Percentiles rank a stretch among this genome's conserved stretches.
Evolutionary conservation across 768 basidiomycete genomes (phyloP).

Genomic region (Boletus reticuloceps): DNA sequence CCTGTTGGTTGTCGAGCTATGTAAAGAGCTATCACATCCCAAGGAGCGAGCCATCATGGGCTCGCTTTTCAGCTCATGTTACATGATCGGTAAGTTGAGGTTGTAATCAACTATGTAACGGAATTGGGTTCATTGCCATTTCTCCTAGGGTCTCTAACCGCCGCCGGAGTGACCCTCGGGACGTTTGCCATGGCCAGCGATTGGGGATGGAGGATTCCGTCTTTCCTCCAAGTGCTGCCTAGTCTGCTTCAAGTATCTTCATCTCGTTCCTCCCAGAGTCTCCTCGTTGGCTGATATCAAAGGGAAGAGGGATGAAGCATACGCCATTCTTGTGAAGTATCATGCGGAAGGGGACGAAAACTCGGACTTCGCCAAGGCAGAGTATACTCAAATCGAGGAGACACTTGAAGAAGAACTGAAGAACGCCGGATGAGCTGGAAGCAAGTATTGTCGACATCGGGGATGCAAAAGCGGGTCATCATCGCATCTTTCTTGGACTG

Average conservation of each 20-base stretch:
- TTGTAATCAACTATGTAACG: not conserved
- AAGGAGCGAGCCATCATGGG: conserved; percentile 2
- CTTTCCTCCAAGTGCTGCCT: conserved; percentile 53
- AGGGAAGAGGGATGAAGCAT: conserved; percentile 51
- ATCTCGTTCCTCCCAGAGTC: conserved; percentile 60
- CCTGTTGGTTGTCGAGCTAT: not conserved
- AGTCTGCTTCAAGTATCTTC: conserved; percentile 52
- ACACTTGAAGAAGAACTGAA: conserved; percentile 39
- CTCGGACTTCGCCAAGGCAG: conserved; percentile 56
- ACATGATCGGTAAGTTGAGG: conserved; percentile 1
- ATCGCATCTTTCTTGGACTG: conserved; percentile 9
- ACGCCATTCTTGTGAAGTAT: conserved; percentile 48
- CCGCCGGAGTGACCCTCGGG: conserved; percentile 55
- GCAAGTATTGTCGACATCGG: not conserved
- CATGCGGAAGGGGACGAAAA: conserved; percentile 54
- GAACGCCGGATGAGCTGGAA: not conserved
- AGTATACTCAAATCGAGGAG: conserved; percentile 54
- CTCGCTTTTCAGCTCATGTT: not conserved
- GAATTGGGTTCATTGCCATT: not conserved
- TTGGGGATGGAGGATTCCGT: conserved; percentile 67
- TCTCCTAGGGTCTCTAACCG: conserved; percentile 17
- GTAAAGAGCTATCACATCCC: conserved; percentile 19
- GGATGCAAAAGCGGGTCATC: conserved; percentile 17
- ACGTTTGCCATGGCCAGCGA: conserved; percentile 57
- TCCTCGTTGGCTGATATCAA: conserved; percentile 61